Conservation (phyloP, 2,329 filamentous ascomycete species). For the Stylonectria norvegica region DNA sequence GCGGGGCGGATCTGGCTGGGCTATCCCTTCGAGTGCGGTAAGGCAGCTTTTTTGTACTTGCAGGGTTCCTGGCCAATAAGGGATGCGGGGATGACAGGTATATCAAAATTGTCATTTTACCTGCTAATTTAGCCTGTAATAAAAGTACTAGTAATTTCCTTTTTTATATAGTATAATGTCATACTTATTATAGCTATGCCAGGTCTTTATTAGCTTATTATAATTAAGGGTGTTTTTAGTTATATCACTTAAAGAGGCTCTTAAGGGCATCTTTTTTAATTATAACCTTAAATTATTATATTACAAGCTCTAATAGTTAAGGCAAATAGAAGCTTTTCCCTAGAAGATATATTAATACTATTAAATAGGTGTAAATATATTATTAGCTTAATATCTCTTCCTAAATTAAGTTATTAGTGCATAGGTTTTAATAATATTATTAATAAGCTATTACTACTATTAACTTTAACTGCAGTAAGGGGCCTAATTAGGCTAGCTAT, state of each 20-base stretch:
- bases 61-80: too few relatives aligned
- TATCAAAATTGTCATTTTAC: background rate
- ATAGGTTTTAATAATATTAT: conserved; percentile 4
- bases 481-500: background rate
- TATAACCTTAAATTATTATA: too few relatives aligned
- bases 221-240: background rate
- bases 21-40: too few relatives aligned
- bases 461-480: background rate
- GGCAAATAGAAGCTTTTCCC: conserved; percentile 3
- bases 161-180: too few relatives aligned
- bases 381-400: conserved; percentile 1
- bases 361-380: conserved; percentile 4
- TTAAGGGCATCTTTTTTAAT: too few relatives aligned
- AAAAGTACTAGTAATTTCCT: background rate
- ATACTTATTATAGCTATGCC: background rate
- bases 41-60: too few relatives aligned
- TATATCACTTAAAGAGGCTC: too few relatives aligned
- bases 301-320: conserved; percentile 5
- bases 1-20: too few relatives aligned
- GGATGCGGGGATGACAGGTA: too few relatives aligned
- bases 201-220: background rate
- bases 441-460: conserved; percentile 4
- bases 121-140: background rate
- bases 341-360: conserved; percentile 8
- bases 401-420: background rate